Conservation (phyloP, 495 filamentous ascomycete genomes). For the Hyaloscypha finlandica region DNA sequence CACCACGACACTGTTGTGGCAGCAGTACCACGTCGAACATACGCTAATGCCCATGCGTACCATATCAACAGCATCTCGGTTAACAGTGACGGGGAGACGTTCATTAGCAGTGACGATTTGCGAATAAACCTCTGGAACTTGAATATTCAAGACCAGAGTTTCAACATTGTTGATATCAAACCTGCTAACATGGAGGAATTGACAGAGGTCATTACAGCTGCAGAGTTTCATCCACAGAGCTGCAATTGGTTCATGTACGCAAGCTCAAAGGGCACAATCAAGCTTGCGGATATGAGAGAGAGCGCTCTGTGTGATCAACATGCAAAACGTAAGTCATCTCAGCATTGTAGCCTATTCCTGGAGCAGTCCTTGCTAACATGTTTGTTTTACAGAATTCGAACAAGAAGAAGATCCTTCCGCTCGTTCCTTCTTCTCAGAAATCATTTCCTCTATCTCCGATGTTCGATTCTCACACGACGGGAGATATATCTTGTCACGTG, state of each 20-base stretch:
- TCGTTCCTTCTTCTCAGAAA: conserved; percentile 99
- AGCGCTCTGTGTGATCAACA: conserved; percentile 95
- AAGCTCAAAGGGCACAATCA: conserved; percentile 98
- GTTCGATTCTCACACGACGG: conserved; percentile 97
- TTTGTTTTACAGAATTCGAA: conserved; percentile 77
- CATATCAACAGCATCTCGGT: conserved; percentile 99
- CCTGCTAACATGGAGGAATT: conserved; percentile 99
- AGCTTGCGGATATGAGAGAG: conserved; percentile 96
- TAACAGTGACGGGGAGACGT: conserved; percentile 98
- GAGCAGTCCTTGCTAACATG: conserved; percentile 7
- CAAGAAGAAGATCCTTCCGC: conserved; percentile 98
- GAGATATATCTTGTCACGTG: conserved; percentile 93
- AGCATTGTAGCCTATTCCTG: not conserved
- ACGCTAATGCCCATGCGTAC: conserved; percentile 97
- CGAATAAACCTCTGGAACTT: conserved; percentile 98
- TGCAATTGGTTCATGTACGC: conserved; percentile 99
- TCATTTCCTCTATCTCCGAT: conserved; percentile 98
- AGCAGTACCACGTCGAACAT: conserved; percentile 91
- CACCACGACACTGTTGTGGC: conserved; percentile 99
- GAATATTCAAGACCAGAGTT: conserved; percentile 99
- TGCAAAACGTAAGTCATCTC: conserved; percentile 73
- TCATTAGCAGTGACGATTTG: conserved; percentile 97
- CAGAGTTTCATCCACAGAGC: conserved; percentile 94
- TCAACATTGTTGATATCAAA: conserved; percentile 99
- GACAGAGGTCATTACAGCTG: conserved; percentile 97